These are phyloP conservation scores for Rhizomucor miehei DNA, from an alignment of 371 early-diverging fungal genomes.

Conservation along the genomic window DNA sequence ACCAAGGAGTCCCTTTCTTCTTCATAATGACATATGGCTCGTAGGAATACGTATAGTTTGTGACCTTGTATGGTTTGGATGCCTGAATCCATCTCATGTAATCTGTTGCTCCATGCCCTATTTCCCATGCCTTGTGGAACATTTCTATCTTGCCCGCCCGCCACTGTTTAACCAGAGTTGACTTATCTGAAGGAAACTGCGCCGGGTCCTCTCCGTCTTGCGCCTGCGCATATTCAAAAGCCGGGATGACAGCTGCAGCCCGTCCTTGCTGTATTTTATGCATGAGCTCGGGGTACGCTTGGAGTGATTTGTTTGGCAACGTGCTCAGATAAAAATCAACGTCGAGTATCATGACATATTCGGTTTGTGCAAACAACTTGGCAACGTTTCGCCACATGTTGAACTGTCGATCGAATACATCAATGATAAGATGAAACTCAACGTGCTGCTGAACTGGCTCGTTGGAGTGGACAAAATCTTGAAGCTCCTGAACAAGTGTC, in stretches of 20 bases:
- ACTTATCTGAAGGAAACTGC: constrained; percentile 42
- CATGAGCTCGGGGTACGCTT: constrained; percentile 26
- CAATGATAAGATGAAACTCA: constrained; percentile 52
- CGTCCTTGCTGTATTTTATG: constrained; percentile 27
- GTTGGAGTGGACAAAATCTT: constrained; percentile 23
- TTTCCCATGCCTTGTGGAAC: constrained; percentile 46
- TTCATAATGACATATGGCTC: constrained; percentile 53
- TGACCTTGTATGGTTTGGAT: constrained; percentile 34
- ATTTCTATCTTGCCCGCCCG: constrained; percentile 35
- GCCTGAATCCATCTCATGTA: constrained; percentile 42
- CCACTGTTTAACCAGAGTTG: constrained; percentile 20
- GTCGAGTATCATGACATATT: constrained; percentile 57
- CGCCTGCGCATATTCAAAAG: constrained; percentile 45
- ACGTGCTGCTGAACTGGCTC: constrained; percentile 36
- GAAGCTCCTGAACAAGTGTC: constrained; percentile 27
- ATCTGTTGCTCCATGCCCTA: constrained; percentile 51
- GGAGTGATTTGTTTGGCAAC: constrained; percentile 32
- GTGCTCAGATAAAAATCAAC: constrained; percentile 55
- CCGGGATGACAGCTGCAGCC: constrained; percentile 50
- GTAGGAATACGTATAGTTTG: constrained; percentile 45
- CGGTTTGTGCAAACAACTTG: constrained; percentile 49
- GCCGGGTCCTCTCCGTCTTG: constrained; percentile 40
- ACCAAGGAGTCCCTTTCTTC: constrained; percentile 51
- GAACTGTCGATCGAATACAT: constrained; percentile 48
- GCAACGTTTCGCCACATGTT: constrained; percentile 61